Conservation (phyloP, 257 asterid species). For the Solanum sitiens region DNA sequence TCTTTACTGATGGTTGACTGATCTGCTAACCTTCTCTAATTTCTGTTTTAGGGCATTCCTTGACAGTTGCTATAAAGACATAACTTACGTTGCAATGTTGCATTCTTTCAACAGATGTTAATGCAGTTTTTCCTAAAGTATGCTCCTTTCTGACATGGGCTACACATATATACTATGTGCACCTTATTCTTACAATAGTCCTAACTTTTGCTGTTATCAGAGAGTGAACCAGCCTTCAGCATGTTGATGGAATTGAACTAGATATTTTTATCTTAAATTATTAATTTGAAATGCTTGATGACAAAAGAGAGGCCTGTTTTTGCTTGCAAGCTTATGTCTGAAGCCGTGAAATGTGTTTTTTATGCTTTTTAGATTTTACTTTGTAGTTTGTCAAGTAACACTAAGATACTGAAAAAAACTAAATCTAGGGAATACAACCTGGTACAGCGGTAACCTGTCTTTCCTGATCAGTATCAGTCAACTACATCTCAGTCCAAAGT, state of each 20-base stretch:
- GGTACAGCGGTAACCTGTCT: not conserved
- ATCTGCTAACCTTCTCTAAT: conserved; percentile 1
- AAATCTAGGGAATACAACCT: not conserved
- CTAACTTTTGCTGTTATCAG: not conserved
- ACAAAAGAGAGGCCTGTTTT: not conserved
- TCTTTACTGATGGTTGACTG: not conserved
- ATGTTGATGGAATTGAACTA: not conserved
- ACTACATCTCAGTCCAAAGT: not conserved
- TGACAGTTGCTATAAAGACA: conserved; percentile 3
- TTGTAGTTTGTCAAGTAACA: not conserved
- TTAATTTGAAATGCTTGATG: not conserved
- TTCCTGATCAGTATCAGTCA: not conserved
- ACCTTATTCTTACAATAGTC: not conserved
- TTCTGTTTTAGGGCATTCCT: conserved; percentile 3
- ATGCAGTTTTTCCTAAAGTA: not conserved
- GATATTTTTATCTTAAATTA: not conserved
- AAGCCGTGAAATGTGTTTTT: not conserved
- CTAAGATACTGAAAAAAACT: not conserved
- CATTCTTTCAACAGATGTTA: conserved; percentile 7
- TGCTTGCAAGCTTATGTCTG: not conserved
- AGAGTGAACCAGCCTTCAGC: not conserved
- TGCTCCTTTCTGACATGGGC: conserved; percentile 1
- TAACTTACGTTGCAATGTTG: not conserved
- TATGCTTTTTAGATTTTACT: not conserved
- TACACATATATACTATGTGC: not conserved